phyloP scores from a whole-genome alignment of 2,329 filamentous ascomycete genomes.

The Apiospora arundinis region DNA sequence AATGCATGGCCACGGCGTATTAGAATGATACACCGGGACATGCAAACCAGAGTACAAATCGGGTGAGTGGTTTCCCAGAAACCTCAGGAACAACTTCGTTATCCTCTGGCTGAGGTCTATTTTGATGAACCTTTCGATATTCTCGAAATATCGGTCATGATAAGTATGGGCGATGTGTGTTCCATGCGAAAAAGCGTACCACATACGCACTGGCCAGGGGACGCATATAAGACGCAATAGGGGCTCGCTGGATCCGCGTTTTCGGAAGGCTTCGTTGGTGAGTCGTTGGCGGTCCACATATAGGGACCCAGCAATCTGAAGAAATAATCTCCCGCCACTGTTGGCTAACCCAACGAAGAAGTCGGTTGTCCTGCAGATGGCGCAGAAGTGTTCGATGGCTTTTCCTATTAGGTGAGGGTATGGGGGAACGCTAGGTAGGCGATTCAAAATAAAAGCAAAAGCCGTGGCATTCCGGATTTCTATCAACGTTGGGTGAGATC shows the following conservation, averaged over 20 bases:
- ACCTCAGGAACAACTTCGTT: background rate
- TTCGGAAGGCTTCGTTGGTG: background rate
- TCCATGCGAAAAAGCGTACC: too few species aligned
- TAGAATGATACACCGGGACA: background rate
- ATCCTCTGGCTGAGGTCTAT: background rate
- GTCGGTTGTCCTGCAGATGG: conserved; percentile 3
- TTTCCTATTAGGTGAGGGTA: background rate
- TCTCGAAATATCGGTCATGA: background rate
- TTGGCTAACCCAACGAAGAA: background rate
- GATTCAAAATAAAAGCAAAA: background rate
- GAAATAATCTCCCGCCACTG: background rate
- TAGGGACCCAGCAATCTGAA: background rate
- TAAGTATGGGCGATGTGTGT: too few species aligned
- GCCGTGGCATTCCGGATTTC: background rate
- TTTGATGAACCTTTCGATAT: background rate
- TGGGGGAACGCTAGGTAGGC: too few species aligned
- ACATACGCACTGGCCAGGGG: background rate
- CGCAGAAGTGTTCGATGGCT: background rate
- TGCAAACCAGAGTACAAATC: background rate
- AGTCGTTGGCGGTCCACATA: background rate
- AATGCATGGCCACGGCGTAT: background rate
- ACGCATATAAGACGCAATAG: background rate
- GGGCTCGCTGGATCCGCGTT: background rate
- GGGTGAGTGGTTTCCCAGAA: background rate
- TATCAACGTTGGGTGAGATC: background rate